A percentile compares a stretch with the other conserved stretches of the same genome.
These are phyloP conservation scores for Leptomonas pyrrhocoris DNA, from an alignment of 208 protist species.

Conservation along the genomic window DNA sequence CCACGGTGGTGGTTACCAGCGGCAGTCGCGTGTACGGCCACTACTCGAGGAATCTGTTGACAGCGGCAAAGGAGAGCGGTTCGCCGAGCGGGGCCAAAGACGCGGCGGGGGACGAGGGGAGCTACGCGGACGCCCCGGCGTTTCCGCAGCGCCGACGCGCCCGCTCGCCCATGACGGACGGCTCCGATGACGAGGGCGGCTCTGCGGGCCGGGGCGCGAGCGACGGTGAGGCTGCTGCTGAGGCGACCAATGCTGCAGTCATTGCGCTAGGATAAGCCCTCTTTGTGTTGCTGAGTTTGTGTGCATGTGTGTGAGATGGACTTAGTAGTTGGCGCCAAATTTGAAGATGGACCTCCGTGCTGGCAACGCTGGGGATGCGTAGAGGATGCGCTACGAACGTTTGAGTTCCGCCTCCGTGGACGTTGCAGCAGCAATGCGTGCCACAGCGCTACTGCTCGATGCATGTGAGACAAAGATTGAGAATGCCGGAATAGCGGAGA, in stretches of 20 bases:
- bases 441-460: too few species aligned
- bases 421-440: too few species aligned
- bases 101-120: neutral
- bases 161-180: constrained; percentile 18
- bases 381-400: too few species aligned
- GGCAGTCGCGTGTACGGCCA: constrained; percentile 14
- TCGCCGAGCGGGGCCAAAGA: too few species aligned
- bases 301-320: too few species aligned
- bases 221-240: neutral
- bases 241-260: constrained; percentile 26
- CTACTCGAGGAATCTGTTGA: neutral
- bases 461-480: too few species aligned
- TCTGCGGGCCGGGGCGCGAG: neutral
- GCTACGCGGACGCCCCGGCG: neutral
- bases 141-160: constrained; percentile 10
- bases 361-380: too few species aligned
- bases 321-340: too few species aligned
- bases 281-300: too few species aligned
- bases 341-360: too few species aligned
- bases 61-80: neutral
- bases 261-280: neutral
- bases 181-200: constrained; percentile 8
- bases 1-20: constrained; percentile 24
- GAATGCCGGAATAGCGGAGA: too few species aligned
- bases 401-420: too few species aligned